A percentile compares a stretch with the other conserved stretches of the same genome.
Evolutionary conservation across 257 asterid species (phyloP).

Genomic region (Leptodermis oblonga): DNA sequence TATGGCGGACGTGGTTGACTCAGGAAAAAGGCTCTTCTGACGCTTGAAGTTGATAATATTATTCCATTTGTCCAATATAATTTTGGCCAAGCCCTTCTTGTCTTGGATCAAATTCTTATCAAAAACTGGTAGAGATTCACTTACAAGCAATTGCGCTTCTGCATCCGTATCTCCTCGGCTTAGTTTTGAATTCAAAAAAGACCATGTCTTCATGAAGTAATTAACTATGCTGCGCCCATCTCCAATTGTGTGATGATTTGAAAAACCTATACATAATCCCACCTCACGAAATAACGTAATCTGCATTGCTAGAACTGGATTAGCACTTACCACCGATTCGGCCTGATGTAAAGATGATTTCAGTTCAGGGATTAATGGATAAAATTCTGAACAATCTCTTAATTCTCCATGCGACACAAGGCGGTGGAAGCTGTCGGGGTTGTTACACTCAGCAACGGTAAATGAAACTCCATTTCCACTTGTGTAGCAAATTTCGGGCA

Average conservation of each 20-base stretch:
- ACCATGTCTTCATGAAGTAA: slow-evolving; percentile 42
- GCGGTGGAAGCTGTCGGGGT: slow-evolving; percentile 17
- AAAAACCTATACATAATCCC: slow-evolving; percentile 34
- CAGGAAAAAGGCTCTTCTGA: not conserved
- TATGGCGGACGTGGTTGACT: not conserved
- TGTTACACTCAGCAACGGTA: slow-evolving; percentile 19
- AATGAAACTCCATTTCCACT: slow-evolving; percentile 16
- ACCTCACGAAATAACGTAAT: not conserved
- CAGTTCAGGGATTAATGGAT: slow-evolving; percentile 27
- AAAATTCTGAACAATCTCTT: slow-evolving; percentile 21
- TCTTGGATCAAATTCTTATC: slow-evolving; percentile 27
- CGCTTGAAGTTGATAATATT: not conserved
- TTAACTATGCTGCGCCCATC: slow-evolving; percentile 26
- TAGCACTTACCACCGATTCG: not conserved
- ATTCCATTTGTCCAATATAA: slow-evolving; percentile 7
- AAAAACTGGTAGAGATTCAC: slow-evolving; percentile 17
- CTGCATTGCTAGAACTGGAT: slow-evolving; percentile 28
- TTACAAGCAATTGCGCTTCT: not conserved
- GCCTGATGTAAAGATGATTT: not conserved
- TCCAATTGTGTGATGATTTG: slow-evolving; percentile 28
- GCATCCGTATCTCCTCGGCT: slow-evolving; percentile 6
- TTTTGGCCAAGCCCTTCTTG: slow-evolving; percentile 10
- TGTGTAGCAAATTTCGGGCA: not conserved
- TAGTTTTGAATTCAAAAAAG: not conserved
- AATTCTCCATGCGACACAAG: slow-evolving; percentile 26